Evolutionary conservation across 176 grass and related monocot species (phyloP).

Genomic region (Eleusine indica): DNA sequence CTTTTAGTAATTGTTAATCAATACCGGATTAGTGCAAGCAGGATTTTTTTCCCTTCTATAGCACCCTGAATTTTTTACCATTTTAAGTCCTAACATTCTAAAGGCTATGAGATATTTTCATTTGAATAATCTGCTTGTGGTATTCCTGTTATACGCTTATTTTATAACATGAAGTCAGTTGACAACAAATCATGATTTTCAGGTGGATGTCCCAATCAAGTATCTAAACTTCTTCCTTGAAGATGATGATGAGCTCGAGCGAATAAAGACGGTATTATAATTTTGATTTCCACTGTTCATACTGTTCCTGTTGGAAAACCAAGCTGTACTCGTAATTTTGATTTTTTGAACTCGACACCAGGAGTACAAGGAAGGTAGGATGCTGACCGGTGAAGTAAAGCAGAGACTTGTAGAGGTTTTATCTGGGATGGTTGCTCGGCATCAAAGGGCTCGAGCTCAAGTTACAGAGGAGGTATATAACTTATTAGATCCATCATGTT

Average conservation of each 20-base stretch:
- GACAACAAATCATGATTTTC: slow-evolving; percentile 20
- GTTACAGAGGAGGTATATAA: slow-evolving; percentile 78
- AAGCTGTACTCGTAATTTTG: background rate
- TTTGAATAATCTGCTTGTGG: background rate
- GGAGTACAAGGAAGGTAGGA: slow-evolving; percentile 78
- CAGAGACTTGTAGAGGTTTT: slow-evolving; percentile 54
- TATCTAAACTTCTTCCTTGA: slow-evolving; percentile 98
- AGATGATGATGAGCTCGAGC: slow-evolving; percentile 75
- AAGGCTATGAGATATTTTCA: background rate
- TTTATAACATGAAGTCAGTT: background rate
- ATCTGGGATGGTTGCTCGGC: slow-evolving; percentile 71
- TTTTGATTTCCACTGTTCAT: background rate
- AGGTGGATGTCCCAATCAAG: slow-evolving; percentile 95
- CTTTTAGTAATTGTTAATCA: slow-evolving; percentile 3
- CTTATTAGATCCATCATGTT: background rate
- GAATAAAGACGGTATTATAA: slow-evolving; percentile 76
- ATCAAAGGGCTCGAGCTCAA: slow-evolving; percentile 64
- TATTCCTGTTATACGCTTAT: slow-evolving; percentile 19
- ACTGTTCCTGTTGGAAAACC: background rate
- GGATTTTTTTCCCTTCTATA: background rate
- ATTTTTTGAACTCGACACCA: slow-evolving; percentile 39
- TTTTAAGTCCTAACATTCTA: background rate
- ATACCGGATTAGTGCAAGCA: background rate
- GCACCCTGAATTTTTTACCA: background rate
- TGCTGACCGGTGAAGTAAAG: slow-evolving; percentile 93